These are phyloP conservation scores for Pisolithus thermaeus DNA, from an alignment of 1,284 basidiomycete species.

Conservation along the genomic window DNA sequence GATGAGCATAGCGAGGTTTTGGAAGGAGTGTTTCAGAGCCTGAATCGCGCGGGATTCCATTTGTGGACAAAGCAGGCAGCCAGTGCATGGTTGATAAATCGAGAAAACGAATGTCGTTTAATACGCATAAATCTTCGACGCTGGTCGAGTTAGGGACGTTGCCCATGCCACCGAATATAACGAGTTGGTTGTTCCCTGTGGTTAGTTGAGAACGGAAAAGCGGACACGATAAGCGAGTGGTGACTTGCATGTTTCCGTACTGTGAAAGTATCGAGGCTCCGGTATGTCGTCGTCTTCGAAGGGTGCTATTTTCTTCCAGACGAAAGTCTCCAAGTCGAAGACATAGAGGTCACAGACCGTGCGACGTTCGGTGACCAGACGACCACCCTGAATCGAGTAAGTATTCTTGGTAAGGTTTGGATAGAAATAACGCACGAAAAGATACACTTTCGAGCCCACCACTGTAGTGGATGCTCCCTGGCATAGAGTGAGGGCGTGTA, in stretches of 20 bases:
- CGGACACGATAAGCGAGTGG: background rate
- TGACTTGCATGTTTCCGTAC: constrained; percentile 79
- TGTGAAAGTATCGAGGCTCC: constrained; percentile 84
- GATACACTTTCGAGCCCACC: constrained; percentile 77
- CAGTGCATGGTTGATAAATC: constrained; percentile 68
- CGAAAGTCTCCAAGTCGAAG: constrained; percentile 74
- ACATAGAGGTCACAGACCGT: constrained; percentile 87
- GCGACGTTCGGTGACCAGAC: constrained; percentile 77
- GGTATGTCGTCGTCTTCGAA: constrained; percentile 64
- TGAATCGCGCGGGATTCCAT: constrained; percentile 25
- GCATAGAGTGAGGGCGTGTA: background rate
- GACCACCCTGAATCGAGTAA: constrained; percentile 58
- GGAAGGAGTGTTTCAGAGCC: constrained; percentile 47
- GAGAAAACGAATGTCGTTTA: constrained; percentile 84
- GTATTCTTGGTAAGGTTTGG: background rate
- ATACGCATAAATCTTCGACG: constrained; percentile 70
- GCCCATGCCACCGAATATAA: constrained; percentile 92
- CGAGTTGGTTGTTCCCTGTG: constrained; percentile 79
- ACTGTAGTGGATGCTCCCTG: constrained; percentile 83
- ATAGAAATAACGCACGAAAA: constrained; percentile 55
- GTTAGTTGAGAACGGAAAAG: constrained; percentile 8
- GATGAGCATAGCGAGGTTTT: constrained; percentile 84
- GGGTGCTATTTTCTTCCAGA: constrained; percentile 70
- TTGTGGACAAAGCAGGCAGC: constrained; percentile 47
- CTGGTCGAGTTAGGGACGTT: constrained; percentile 61